Evolutionary conservation across 495 filamentous ascomycete genomes (phyloP).

Genomic region (Aspergillus bridgeri): DNA sequence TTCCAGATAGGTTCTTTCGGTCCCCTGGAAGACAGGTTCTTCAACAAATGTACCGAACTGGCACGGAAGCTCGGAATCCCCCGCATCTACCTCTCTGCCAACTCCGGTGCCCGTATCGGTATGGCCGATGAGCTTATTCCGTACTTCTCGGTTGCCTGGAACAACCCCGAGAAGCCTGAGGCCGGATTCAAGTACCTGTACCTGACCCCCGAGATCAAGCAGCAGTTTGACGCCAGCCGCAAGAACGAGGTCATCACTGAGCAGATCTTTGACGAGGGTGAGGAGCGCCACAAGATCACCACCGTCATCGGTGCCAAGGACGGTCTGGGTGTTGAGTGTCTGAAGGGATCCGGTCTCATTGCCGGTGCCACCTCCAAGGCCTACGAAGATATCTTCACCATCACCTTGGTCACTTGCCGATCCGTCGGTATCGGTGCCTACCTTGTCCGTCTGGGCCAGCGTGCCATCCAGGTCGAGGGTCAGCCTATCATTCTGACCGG

Average conservation of each 20-base stretch:
- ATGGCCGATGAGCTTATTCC: slow-evolving; percentile 96
- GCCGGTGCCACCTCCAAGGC: slow-evolving; percentile 95
- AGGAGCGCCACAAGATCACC: slow-evolving; percentile 89
- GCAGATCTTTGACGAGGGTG: slow-evolving; percentile 76
- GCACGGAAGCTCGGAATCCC: slow-evolving; percentile 91
- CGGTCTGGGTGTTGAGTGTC: slow-evolving; percentile 94
- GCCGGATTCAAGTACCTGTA: slow-evolving; percentile 98
- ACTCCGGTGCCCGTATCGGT: slow-evolving; percentile 98
- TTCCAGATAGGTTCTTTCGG: slow-evolving; percentile 98
- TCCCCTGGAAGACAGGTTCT: slow-evolving; percentile 94
- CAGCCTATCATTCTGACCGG: slow-evolving; percentile 99
- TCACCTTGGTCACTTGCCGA: slow-evolving; percentile 95
- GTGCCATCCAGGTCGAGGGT: slow-evolving; percentile 97
- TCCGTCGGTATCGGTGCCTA: slow-evolving; percentile 99
- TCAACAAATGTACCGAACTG: slow-evolving; percentile 97
- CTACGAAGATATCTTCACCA: slow-evolving; percentile 98
- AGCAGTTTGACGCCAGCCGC: slow-evolving; percentile 81
- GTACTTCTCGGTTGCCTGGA: slow-evolving; percentile 96
- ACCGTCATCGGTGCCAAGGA: slow-evolving; percentile 94
- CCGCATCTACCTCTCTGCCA: slow-evolving; percentile 95
- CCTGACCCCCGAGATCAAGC: slow-evolving; percentile 80
- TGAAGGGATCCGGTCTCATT: slow-evolving; percentile 96
- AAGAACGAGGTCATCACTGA: slow-evolving; percentile 85
- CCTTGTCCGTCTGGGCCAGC: slow-evolving; percentile 93
- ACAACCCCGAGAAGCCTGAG: slow-evolving; percentile 77